Evolutionary conservation across 1,284 basidiomycete genomes (phyloP).

Genomic region (Lignosus rhinocerotis): DNA sequence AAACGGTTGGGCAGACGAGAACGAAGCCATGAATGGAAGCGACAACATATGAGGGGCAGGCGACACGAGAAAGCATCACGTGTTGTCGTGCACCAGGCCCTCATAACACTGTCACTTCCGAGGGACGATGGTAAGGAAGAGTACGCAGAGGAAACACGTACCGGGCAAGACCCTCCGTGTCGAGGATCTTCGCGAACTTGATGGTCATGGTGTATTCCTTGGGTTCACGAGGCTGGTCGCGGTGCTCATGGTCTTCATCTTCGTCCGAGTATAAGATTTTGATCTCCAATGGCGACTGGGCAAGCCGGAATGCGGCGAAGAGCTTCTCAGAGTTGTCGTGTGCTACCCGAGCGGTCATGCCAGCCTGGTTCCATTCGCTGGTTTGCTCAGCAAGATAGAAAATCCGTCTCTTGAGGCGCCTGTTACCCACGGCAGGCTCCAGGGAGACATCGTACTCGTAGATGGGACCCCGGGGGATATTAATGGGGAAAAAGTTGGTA

Average conservation of each 20-base stretch:
- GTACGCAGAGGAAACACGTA: conserved; percentile 31
- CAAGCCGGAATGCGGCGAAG: conserved; percentile 52
- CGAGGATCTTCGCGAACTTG: conserved; percentile 56
- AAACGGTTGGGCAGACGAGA: not conserved
- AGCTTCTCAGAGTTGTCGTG: conserved; percentile 71
- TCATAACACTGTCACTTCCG: conserved; percentile 22
- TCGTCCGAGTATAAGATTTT: conserved; percentile 64
- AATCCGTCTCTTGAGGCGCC: conserved; percentile 65
- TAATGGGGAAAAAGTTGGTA: conserved; percentile 75
- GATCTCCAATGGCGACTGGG: conserved; percentile 57
- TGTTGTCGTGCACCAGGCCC: conserved; percentile 17
- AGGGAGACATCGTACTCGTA: conserved; percentile 72
- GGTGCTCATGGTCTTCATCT: conserved; percentile 49
- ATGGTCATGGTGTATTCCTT: conserved; percentile 67
- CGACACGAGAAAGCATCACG: conserved; percentile 10
- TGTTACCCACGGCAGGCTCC: conserved; percentile 50
- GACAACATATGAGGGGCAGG: conserved; percentile 23
- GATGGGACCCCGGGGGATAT: conserved; percentile 57
- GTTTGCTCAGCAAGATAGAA: conserved; percentile 70
- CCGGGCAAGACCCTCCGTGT: conserved; percentile 57
- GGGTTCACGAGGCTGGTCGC: conserved; percentile 27
- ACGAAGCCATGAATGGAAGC: conserved; percentile 14
- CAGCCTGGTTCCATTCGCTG: conserved; percentile 51
- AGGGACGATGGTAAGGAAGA: conserved; percentile 1
- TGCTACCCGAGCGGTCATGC: conserved; percentile 57